A percentile compares a stretch with the other conserved stretches of the same genome.
Conservation (phyloP, 805 yeast species). For the Yamadazyma ubonensis region DNA sequence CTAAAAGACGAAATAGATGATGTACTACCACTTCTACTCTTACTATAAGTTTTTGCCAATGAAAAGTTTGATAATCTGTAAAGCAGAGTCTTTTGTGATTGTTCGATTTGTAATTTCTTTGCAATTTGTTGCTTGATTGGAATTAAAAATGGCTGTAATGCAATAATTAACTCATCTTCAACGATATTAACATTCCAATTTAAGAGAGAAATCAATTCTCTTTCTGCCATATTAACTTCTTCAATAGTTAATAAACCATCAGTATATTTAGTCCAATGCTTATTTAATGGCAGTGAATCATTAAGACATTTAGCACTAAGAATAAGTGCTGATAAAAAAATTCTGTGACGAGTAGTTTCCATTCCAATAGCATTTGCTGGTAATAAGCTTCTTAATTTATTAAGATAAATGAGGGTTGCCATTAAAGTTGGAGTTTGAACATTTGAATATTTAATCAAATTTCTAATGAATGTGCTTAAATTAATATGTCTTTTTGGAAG, state of each 20-base stretch:
- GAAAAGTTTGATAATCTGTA: constrained; percentile 25
- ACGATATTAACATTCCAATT: constrained; percentile 82
- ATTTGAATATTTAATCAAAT: constrained; percentile 74
- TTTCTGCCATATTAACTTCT: constrained; percentile 89
- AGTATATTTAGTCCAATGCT: constrained; percentile 94
- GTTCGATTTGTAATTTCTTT: constrained; percentile 25
- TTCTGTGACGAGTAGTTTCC: constrained; percentile 89
- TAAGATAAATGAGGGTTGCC: constrained; percentile 85
- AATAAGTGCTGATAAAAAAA: constrained; percentile 84
- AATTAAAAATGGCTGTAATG: constrained; percentile 70
- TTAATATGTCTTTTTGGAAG: constrained; percentile 23
- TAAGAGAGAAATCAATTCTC: constrained; percentile 77
- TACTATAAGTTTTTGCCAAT: constrained; percentile 2
- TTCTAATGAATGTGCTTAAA: constrained; percentile 64
- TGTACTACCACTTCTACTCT: constrained; percentile 12
- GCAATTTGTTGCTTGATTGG: constrained; percentile 62
- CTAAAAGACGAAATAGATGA: constrained; percentile 13
- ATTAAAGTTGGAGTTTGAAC: constrained; percentile 94
- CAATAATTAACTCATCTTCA: constrained; percentile 65
- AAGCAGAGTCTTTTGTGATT: constrained; percentile 26
- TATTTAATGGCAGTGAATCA: constrained; percentile 92
- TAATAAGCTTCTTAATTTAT: constrained; percentile 69
- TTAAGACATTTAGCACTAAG: constrained; percentile 90
- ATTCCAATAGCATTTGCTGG: constrained; percentile 91
- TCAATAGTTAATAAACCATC: constrained; percentile 72